Percentiles rank a stretch among this genome's conserved stretches.
phyloP scores from a whole-genome alignment of 2,329 filamentous ascomycete species.

The Triangularia setosa region DNA sequence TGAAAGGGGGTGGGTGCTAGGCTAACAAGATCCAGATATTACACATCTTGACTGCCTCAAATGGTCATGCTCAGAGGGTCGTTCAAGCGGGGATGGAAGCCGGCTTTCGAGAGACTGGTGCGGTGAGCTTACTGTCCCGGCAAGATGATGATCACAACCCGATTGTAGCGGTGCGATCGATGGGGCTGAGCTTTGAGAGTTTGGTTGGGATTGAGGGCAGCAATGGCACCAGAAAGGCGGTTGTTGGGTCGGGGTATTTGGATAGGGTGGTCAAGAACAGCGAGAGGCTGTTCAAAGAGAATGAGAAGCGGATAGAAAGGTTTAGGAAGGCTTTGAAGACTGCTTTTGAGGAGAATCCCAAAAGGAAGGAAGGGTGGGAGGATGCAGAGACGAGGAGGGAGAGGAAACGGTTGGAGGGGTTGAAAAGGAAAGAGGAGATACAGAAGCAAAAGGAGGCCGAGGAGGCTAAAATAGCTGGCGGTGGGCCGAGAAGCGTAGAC shows the following conservation, averaged over 20 bases:
- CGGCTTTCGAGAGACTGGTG: slow-evolving; percentile 87
- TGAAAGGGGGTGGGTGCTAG: not conserved
- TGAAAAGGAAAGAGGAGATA: slow-evolving; percentile 6
- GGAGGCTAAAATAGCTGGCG: not conserved
- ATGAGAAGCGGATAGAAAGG: slow-evolving; percentile 61
- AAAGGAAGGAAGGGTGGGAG: slow-evolving; percentile 55
- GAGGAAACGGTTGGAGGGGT: slow-evolving; percentile 38
- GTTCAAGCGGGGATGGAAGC: slow-evolving; percentile 72
- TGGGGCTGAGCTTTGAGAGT: slow-evolving; percentile 77
- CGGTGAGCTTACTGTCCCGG: slow-evolving; percentile 57
- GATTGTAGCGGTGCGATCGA: slow-evolving; percentile 81
- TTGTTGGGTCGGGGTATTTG: slow-evolving; percentile 67
- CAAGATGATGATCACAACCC: slow-evolving; percentile 44
- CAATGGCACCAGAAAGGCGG: slow-evolving; percentile 37
- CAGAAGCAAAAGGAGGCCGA: not conserved
- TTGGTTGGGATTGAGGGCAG: slow-evolving; percentile 59
- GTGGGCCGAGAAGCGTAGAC: not conserved
- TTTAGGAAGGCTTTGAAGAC: slow-evolving; percentile 57
- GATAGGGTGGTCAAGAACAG: slow-evolving; percentile 62
- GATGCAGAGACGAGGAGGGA: slow-evolving; percentile 45
- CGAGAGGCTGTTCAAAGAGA: slow-evolving; percentile 71
- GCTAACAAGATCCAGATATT: slow-evolving; percentile 63
- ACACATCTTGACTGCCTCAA: slow-evolving; percentile 76
- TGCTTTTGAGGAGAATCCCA: slow-evolving; percentile 46
- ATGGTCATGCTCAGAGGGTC: slow-evolving; percentile 68